Conservation (phyloP, 306 rosid genomes). For the Crotalaria pallida region DNA sequence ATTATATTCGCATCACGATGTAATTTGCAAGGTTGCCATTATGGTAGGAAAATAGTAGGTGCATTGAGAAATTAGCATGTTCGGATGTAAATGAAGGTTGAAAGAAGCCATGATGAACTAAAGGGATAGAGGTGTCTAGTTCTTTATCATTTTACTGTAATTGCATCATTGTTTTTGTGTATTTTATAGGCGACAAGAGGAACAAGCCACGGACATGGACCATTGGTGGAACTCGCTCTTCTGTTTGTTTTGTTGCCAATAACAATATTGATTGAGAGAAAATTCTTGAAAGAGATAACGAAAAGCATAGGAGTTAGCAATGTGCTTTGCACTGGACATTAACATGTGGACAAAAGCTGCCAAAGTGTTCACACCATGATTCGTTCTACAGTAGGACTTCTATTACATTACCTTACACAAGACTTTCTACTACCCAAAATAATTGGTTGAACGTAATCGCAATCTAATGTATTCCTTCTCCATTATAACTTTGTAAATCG, state of each 20-base stretch:
- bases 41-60: neutral
- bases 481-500: neutral
- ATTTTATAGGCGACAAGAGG: slow-evolving; percentile 46
- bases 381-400: neutral
- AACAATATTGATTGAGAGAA: slow-evolving; percentile 8
- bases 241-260: slow-evolving; percentile 40
- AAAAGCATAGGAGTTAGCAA: slow-evolving; percentile 39
- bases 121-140: slow-evolving; percentile 20
- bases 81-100: slow-evolving; percentile 15
- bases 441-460: neutral
- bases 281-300: slow-evolving; percentile 23
- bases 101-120: slow-evolving; percentile 12
- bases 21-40: neutral
- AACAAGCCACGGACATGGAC: slow-evolving; percentile 52
- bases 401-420: neutral
- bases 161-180: slow-evolving; percentile 40
- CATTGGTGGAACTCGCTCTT: slow-evolving; percentile 36
- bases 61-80: slow-evolving; percentile 15
- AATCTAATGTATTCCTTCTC: neutral
- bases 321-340: slow-evolving; percentile 38
- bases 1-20: neutral
- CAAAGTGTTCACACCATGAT: slow-evolving; percentile 18
- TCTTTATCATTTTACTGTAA: slow-evolving; percentile 25
- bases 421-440: neutral
- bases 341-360: slow-evolving; percentile 42